These are phyloP conservation scores for Nannochloropsis salina DNA, from an alignment of 108 stramenopile species.

Conservation along the genomic window DNA sequence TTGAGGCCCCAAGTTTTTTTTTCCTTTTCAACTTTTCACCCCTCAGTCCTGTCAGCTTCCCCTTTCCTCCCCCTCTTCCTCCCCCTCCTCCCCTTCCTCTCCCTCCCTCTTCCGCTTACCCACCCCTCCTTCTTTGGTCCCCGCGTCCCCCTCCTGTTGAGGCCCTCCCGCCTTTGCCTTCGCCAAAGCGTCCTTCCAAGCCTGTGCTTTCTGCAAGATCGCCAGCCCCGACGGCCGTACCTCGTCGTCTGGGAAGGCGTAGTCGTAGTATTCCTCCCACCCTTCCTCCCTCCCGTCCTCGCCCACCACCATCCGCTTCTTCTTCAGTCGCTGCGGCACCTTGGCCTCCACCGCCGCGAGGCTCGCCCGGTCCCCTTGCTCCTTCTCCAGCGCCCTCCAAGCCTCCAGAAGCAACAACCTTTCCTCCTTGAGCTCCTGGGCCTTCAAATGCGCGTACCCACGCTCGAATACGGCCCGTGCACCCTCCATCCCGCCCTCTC, in stretches of 20 bases:
- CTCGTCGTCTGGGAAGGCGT: slow-evolving; percentile 93
- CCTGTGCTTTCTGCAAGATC: slow-evolving; percentile 91
- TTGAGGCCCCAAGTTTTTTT: too few species aligned
- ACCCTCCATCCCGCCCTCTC: slow-evolving; percentile 62
- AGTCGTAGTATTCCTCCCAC: slow-evolving; percentile 98
- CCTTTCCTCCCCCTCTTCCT: background rate
- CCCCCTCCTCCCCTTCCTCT: background rate
- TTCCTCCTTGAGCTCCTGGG: slow-evolving; percentile 68
- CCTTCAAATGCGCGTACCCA: slow-evolving; percentile 76
- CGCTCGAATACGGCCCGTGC: slow-evolving; percentile 74
- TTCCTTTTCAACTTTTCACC: too few species aligned
- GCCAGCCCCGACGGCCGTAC: slow-evolving; percentile 74
- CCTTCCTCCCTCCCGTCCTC: slow-evolving; percentile 70
- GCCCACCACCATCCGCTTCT: slow-evolving; percentile 80
- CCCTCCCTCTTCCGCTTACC: background rate
- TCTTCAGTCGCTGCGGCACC: slow-evolving; percentile 84
- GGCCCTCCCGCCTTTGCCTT: background rate
- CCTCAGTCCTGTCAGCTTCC: background rate
- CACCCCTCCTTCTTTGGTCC: background rate
- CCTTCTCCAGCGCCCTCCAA: slow-evolving; percentile 86
- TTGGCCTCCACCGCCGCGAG: slow-evolving; percentile 68
- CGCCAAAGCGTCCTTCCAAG: slow-evolving; percentile 72
- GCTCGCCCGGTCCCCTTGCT: slow-evolving; percentile 58
- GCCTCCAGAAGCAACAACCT: slow-evolving; percentile 79
- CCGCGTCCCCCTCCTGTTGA: background rate